Conservation (phyloP, 31 red algal genomes). For the Porphyra umbilicalis region DNA sequence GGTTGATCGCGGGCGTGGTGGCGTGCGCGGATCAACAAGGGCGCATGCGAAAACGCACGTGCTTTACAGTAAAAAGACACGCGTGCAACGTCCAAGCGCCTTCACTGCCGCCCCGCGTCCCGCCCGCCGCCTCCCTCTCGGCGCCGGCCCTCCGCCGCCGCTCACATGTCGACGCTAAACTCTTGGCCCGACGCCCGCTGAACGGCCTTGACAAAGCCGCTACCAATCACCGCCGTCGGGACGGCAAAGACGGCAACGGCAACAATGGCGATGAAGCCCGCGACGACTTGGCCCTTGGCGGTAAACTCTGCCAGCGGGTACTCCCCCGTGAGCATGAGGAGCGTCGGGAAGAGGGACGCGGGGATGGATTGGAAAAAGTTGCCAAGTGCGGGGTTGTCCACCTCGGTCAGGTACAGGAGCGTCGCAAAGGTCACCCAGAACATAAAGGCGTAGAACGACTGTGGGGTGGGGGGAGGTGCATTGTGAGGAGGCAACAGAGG, state of each 20-base stretch:
- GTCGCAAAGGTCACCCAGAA: conserved; percentile 67
- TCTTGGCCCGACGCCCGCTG: conserved; percentile 54
- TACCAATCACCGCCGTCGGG: conserved; percentile 61
- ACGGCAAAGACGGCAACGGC: conserved; percentile 85
- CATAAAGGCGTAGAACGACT: conserved; percentile 56
- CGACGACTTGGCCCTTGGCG: conserved; percentile 47
- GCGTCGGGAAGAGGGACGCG: conserved; percentile 56
- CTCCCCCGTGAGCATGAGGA: conserved; percentile 85
- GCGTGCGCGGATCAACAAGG: too few species aligned
- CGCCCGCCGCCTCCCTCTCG: too few species aligned
- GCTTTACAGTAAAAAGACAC: too few species aligned
- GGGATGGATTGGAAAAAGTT: conserved; percentile 77
- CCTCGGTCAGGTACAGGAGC: conserved; percentile 44
- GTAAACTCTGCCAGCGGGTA: conserved; percentile 74
- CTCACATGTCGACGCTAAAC: conserved; percentile 61
- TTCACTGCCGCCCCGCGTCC: too few species aligned
- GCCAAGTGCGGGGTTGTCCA: conserved; percentile 63
- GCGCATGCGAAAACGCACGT: too few species aligned
- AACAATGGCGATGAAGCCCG: conserved; percentile 58
- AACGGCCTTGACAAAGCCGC: conserved; percentile 83
- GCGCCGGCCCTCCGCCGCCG: too few species aligned
- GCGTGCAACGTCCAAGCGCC: too few species aligned
- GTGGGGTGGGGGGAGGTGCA: neutral
- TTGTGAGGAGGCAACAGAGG: too few species aligned
- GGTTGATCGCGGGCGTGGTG: too few species aligned